Evolutionary conservation across 768 basidiomycete species (phyloP), one percentile per base, ranked within the genome.

Genomic region (Suillus subluteus): DNA sequence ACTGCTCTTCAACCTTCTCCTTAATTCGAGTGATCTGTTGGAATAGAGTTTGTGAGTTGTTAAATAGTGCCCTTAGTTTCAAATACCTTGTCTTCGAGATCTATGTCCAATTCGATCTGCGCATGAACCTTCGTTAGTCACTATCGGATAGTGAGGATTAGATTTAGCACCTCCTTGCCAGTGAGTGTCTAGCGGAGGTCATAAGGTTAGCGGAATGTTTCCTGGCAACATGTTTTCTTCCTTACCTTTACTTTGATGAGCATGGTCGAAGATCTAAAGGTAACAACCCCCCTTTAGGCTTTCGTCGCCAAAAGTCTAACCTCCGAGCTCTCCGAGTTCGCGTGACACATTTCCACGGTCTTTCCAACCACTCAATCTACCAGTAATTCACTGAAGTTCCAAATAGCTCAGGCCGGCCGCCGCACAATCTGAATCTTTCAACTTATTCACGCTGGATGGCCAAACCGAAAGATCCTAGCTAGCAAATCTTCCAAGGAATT

Each of bases 1-100:
- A 96, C 81, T 98, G 96, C 82, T 98, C 96, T 78, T 99, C 97
- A 11, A 98, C 95, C 78, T 94, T 93, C 85, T 97, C 96, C 83
- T 99, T 99, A 80, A 99, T 95, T 71, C 93, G 88, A 56, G 88
- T 83, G 73, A 98, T 94, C 97, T 99, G 75, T 21, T 62, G 43
- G 26, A 58, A 37, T 48, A 32, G 44, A 59, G 50, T 66, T 21
- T 12, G 55, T 71, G 21, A 66, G 65, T 58, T 15, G 12, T 40
- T 26, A 30, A 21, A 44, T 18, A 21, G 5, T 37, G n/a, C 5
- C 62, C 59, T 58, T 2, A 2, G 32, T 7, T 43, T 21, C 37
- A 26, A 23, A 35, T 23, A 90, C 96, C 86, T 91, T 91, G 81
- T 94, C 94, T 69, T 94, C 92, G 18, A 85, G 81, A 78, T 97